Base-by-base conservation (phyloP, 257 asterid genomes). In the Plantago major region DNA sequence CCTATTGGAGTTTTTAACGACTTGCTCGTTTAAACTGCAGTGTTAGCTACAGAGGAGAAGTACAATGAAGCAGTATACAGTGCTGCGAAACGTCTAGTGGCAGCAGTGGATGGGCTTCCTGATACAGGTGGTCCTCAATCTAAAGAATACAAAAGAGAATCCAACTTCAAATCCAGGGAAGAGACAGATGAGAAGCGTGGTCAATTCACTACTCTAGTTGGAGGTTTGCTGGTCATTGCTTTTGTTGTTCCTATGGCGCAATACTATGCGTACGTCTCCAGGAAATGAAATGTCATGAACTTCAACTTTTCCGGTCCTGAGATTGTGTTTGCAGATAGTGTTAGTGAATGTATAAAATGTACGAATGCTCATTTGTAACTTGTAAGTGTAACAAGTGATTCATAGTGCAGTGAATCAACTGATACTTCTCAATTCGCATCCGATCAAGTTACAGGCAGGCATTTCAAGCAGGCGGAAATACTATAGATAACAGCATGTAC, bases 191-290 rank as follows among this genome's bases (percentile, higher is more conserved):
- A 87, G 83, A 87, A 93, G 81, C 82, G 99, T 67, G 97, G 95
- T 38, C 96, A 89, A 65, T 93, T 90, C 84, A 74, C 95, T 46
- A 96, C 90, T 75, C 96, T 85, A 0, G 96, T 93, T 71, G 96
- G 99, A 80, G 99, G 97, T 71, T 77, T 92, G 83, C 75, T 93
- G 70, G 99, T 93, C 46, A 90, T 89, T 74, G 99, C 99, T 74
- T 93, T 93, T 54, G 97, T 93, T 71, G 97, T 89, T 76, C 97
- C 97, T 9, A 93, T 89, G 99, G 97, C 97, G 14, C 99, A 93
- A 75, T 89, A 93, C 78, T 89, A 76, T 60, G 99, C 99, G 5
- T 93, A 89, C 66, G 83, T 89, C 67, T 93, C 97, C 69, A 93
- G 71, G 83, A 93, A 89, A 79, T 93, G 82, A 93, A 3, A 33